These are phyloP conservation scores for Geotrichum restrictum DNA, from an alignment of 1,139 yeast genomes.

Conservation along the genomic window DNA sequence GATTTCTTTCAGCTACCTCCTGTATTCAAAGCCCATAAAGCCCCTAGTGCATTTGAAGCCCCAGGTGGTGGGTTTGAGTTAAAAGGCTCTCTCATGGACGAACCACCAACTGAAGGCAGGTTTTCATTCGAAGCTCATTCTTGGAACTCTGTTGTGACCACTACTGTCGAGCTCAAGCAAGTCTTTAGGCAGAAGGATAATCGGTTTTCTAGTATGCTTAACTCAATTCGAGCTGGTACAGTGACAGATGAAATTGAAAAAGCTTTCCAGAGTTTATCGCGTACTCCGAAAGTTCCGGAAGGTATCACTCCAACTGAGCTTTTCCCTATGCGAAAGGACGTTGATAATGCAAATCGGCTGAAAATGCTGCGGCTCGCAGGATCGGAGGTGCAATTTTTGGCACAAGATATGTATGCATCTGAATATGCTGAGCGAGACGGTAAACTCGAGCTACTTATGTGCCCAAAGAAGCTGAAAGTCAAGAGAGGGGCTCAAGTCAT, in stretches of 20 bases:
- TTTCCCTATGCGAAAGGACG: slow-evolving; percentile 79
- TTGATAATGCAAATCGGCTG: slow-evolving; percentile 66
- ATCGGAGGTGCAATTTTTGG: slow-evolving; percentile 45
- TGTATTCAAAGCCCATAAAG: slow-evolving; percentile 39
- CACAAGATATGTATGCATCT: slow-evolving; percentile 62
- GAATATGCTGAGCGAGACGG: slow-evolving; percentile 26
- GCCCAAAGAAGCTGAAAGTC: slow-evolving; percentile 53
- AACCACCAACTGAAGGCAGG: slow-evolving; percentile 37
- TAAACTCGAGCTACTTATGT: slow-evolving; percentile 56
- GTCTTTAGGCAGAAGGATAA: slow-evolving; percentile 94
- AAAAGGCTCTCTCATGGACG: slow-evolving; percentile 34
- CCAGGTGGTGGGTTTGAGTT: slow-evolving; percentile 9
- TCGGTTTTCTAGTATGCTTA: slow-evolving; percentile 75
- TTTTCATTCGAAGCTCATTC: slow-evolving; percentile 76
- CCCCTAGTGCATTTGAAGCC: neutral
- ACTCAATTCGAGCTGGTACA: slow-evolving; percentile 75
- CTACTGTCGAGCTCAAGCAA: slow-evolving; percentile 65
- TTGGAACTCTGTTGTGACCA: slow-evolving; percentile 65
- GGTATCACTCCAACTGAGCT: slow-evolving; percentile 85
- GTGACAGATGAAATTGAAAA: slow-evolving; percentile 52
- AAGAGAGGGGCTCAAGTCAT: slow-evolving; percentile 90
- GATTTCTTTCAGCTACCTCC: slow-evolving; percentile 93
- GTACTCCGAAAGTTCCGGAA: slow-evolving; percentile 56
- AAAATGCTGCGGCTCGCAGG: slow-evolving; percentile 55
- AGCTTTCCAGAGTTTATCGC: slow-evolving; percentile 53